Base-by-base conservation (phyloP, 1,139 yeast genomes). In the Suhomyces wounanorum region DNA sequence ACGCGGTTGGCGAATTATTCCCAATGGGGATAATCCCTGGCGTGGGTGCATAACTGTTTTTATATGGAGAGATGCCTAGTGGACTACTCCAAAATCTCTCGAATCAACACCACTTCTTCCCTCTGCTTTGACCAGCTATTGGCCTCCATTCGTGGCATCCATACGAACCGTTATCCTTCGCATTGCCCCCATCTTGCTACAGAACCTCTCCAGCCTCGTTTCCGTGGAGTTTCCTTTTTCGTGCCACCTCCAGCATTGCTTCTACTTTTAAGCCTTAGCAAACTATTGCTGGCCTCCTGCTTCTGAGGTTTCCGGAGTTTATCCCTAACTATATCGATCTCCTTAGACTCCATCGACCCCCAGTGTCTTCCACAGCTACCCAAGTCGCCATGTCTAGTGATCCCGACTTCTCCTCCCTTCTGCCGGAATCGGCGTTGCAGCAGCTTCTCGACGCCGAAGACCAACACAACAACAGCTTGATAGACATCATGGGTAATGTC, bases 401-500 rank as follows among this genome's bases (percentile, higher is more conserved):
- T 6, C 2, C 44, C 37, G 26, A 25, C 11, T 14, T 11, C 16
- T 13, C 30, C 8, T 2, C 38, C n/a, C 25, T 40, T 6, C 47
- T 40, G 47, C 48, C 51, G 6, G 49, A 49, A 30, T 31, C 9
- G 40, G 49, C 40, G n/a, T 36, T 49, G 42, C 37, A 45, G 30
- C 16, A 40, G 38, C 50, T 50, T 23, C 51, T 67, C 40, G 57
- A 54, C 18, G 50, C 64, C 21, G 76, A 70, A 52, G 64, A 59
- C 40, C 59, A 52, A 40, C 70, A 71, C 48, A 71, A 71, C 54
- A 65, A 64, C 46, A 61, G 63, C 50, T 66, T 73, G 52, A 65
- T 72, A 38, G 74, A 70, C 46, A 69, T 76, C 31, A 62, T 76
- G 52, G 76, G 75, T 9, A 53, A 65, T 31, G 63, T 71, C 42